phyloP scores from a whole-genome alignment of 2,329 filamentous ascomycete species.

The Aquanectria penicillioides region DNA sequence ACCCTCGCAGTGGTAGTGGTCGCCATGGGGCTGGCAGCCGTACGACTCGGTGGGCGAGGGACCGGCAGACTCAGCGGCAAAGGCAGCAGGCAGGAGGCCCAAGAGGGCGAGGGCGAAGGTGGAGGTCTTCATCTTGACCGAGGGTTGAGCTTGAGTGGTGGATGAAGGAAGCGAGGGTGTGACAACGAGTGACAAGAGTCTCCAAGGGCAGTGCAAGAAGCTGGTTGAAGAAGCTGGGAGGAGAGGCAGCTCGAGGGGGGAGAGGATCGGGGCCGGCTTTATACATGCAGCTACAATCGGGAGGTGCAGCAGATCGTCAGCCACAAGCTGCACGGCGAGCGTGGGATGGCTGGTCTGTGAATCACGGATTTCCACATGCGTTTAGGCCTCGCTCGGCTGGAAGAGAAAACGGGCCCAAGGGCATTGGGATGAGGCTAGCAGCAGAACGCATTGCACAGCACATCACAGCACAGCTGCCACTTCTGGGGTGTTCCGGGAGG shows the following conservation, averaged over 20 bases:
- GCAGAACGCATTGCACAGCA: neutral
- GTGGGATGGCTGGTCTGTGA: neutral
- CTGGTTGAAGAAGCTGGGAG: neutral
- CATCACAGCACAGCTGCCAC: neutral
- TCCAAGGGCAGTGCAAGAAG: slow-evolving; percentile 23
- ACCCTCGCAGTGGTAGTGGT: slow-evolving; percentile 36
- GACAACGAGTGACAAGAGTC: slow-evolving; percentile 12
- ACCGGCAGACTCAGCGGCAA: slow-evolving; percentile 30
- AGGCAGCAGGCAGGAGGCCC: slow-evolving; percentile 32
- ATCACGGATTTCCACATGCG: neutral
- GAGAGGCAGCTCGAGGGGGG: neutral
- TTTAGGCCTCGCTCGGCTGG: neutral
- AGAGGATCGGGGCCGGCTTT: slow-evolving; percentile 1
- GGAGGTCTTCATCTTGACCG: slow-evolving; percentile 37
- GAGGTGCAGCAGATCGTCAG: slow-evolving; percentile 8
- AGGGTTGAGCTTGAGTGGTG: neutral
- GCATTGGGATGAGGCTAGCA: neutral
- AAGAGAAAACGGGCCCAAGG: neutral
- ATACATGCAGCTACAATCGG: slow-evolving; percentile 5
- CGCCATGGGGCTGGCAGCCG: slow-evolving; percentile 30
- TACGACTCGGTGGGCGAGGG: slow-evolving; percentile 36
- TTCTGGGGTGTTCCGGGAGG: neutral
- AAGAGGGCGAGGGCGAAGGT: slow-evolving; percentile 35
- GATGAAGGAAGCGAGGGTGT: neutral
- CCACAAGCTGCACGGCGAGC: neutral